phyloP scores from a whole-genome alignment of 768 basidiomycete genomes.

The Podaxis sp. region DNA sequence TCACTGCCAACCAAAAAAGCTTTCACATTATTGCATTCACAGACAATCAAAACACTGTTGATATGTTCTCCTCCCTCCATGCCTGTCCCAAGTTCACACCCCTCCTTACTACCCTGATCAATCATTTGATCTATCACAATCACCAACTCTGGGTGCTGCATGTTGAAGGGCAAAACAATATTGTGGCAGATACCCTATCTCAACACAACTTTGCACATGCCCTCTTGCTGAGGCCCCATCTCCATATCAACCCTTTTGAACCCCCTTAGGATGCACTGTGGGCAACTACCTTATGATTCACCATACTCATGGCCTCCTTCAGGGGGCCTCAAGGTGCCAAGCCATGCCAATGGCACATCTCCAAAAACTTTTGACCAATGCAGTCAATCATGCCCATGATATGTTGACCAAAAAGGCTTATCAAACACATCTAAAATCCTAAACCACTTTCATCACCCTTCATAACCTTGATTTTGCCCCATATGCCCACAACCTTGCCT shows the following conservation, averaged over 20 bases:
- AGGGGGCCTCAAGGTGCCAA: no score
- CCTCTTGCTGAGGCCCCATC: not conserved
- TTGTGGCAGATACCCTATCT: not conserved
- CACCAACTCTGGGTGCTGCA: not conserved
- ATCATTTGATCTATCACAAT: not conserved
- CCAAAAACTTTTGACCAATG: no score
- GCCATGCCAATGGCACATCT: no score
- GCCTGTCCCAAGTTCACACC: not conserved
- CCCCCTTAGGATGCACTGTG: not conserved
- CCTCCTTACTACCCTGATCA: not conserved
- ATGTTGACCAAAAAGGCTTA: not conserved
- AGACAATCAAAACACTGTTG: not conserved
- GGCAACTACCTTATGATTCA: not conserved
- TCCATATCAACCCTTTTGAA: not conserved
- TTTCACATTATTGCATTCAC: no score
- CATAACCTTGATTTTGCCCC: not conserved
- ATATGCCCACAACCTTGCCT: not conserved
- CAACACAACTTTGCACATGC: not conserved
- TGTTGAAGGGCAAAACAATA: not conserved
- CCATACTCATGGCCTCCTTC: no score
- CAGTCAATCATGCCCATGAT: no score
- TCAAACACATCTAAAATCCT: not conserved
- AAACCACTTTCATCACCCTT: not conserved
- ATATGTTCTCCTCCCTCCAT: not conserved
- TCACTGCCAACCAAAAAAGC: not conserved